Evolutionary conservation across 768 basidiomycete species (phyloP).

Genomic region (Hydnomerulius pinastri): DNA sequence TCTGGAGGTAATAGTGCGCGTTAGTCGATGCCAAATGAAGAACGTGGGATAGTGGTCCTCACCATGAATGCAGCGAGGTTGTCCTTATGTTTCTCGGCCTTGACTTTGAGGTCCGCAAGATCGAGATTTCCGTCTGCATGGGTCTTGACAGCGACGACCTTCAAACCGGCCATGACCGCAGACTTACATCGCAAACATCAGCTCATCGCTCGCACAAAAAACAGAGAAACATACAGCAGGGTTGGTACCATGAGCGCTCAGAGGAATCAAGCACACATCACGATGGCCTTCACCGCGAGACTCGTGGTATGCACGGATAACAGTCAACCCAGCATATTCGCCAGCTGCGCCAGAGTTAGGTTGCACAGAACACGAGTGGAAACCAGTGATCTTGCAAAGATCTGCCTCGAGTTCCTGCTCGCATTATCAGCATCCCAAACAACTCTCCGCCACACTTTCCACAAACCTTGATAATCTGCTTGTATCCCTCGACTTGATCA

Average conservation of each 20-base stretch:
- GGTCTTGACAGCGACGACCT: constrained; percentile 94
- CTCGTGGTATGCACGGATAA: constrained; percentile 93
- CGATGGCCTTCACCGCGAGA: constrained; percentile 84
- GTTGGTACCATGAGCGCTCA: constrained; percentile 98
- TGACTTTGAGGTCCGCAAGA: constrained; percentile 77
- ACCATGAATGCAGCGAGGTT: constrained; percentile 97
- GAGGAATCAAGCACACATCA: constrained; percentile 89
- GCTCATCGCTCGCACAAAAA: neutral
- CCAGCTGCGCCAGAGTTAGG: constrained; percentile 99
- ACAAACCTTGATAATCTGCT: constrained; percentile 70
- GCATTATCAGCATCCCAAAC: constrained; percentile 10
- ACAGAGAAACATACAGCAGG: constrained; percentile 70
- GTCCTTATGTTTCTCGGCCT: constrained; percentile 90
- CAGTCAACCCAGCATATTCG: constrained; percentile 93
- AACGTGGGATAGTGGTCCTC: constrained; percentile 20
- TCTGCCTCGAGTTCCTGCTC: constrained; percentile 87
- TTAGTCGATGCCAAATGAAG: constrained; percentile 9
- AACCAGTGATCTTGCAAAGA: constrained; percentile 94
- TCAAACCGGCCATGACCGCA: constrained; percentile 95
- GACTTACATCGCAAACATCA: constrained; percentile 53
- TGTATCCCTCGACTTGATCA: constrained; percentile 90
- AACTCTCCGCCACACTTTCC: neutral
- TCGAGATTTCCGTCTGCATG: constrained; percentile 87
- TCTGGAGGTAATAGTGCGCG: constrained; percentile 42
- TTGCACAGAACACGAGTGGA: constrained; percentile 93